Base-by-base conservation (phyloP, 2,329 filamentous ascomycete genomes). In the Mycosphaerella arachidis region DNA sequence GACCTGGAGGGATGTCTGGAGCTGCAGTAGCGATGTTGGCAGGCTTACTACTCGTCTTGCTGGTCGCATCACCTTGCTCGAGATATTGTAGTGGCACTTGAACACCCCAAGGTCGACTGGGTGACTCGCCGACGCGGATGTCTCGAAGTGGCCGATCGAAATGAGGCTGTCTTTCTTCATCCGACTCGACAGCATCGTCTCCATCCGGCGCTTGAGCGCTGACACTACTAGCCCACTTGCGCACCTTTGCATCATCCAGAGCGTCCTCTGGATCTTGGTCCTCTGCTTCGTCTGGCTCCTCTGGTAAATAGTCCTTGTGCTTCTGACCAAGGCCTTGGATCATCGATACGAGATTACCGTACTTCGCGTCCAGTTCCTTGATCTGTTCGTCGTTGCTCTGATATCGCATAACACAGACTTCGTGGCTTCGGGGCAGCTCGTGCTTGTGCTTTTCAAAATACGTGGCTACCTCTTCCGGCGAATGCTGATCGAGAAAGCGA, bases 371-470 rank as follows among this genome's bases (percentile, higher is more conserved):
- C 57, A 97, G 81, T 75, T 95, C 90, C 66, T 86, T 86, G 71
- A 96, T 90, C 70, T 92, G 90, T 64, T 89, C 84, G 68, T 93
- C 88, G 70, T 92, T 93, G 74, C 86, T 88, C 76, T 96, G 91
- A 72, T 96, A 96, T 59, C 92, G 85, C 70, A 90, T 87, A 62
- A 97, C 86, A 74, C 93, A 97, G 48, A 97, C 85, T 72, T 95
- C 91, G 75, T 97, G 93, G 73, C 92, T 97, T 68, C 93, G 86
- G 9, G 93, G 93, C 56, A 97, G 84, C 74, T 96, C 90, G 75
- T 97, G 92, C 74, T 97, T 97, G 78, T 97, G 92, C 55, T 87
- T 92, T 74, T 97, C 91, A 70, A 97, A 91, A 74, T 96, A 97
- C 70, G 89, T 86, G 13, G 93, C 93, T 63, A 97, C 88, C 72